Percentiles rank a stretch among this genome's conserved stretches.
These are phyloP conservation scores for Sclerotinia glacialis DNA, from an alignment of 2,329 filamentous ascomycete species.

Conservation along the genomic window DNA sequence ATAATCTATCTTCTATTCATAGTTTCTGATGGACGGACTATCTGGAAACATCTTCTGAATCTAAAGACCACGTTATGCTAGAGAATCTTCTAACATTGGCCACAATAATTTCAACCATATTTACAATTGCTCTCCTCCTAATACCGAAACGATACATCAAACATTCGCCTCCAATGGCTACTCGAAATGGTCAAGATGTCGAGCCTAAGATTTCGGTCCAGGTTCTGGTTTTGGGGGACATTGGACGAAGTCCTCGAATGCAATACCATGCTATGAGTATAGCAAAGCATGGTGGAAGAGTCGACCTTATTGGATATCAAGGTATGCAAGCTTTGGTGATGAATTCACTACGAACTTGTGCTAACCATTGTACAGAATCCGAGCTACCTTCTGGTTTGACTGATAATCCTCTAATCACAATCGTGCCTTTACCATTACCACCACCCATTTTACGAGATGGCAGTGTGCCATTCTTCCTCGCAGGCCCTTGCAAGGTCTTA, in stretches of 20 bases:
- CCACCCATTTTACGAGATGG: slow-evolving; percentile 66
- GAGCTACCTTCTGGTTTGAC: slow-evolving; percentile 75
- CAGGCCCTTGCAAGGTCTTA: slow-evolving; percentile 80
- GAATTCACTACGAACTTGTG: neutral
- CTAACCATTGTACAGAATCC: slow-evolving; percentile 57
- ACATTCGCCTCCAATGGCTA: slow-evolving; percentile 38
- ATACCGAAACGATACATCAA: slow-evolving; percentile 43
- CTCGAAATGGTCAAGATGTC: slow-evolving; percentile 31
- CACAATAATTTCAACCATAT: slow-evolving; percentile 37
- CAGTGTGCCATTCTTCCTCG: slow-evolving; percentile 71
- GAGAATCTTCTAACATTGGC: slow-evolving; percentile 36
- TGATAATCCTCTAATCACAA: slow-evolving; percentile 63
- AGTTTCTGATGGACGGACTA: neutral
- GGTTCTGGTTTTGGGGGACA: slow-evolving; percentile 89
- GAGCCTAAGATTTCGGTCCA: slow-evolving; percentile 58
- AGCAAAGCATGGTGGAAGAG: slow-evolving; percentile 73
- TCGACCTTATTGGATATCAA: slow-evolving; percentile 84
- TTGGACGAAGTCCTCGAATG: slow-evolving; percentile 95
- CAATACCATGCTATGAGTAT: slow-evolving; percentile 96
- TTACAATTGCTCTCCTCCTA: slow-evolving; percentile 39
- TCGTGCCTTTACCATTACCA: slow-evolving; percentile 67
- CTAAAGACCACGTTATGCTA: slow-evolving; percentile 32
- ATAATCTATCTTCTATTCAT: slow-evolving; percentile 12
- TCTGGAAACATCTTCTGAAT: slow-evolving; percentile 5
- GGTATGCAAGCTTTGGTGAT: slow-evolving; percentile 48